Evolutionary conservation across 345 rosid genomes (phyloP), one percentile per base, ranked within the genome.

Genomic region (Dipteronia dyeriana): DNA sequence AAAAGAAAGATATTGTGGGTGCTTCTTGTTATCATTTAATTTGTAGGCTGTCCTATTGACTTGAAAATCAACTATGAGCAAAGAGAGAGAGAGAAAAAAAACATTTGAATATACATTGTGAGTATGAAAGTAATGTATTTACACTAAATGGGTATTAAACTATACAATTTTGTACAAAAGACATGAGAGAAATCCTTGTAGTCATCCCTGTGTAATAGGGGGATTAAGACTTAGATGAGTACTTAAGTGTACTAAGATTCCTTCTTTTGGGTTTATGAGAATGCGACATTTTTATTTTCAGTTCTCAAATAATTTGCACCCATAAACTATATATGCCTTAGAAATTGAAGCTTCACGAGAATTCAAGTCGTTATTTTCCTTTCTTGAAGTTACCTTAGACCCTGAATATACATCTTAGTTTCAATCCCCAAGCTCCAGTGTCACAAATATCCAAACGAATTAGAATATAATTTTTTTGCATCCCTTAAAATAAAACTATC

Each of bases 301-400:
- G 39, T 71, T 71, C 20, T 53, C 59, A 19, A 16, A 54, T 26
- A 53, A 43, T 53, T 29, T 29, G 47, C 45, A 19, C 29, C 9
- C 38, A 7, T 12, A 9, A 9, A 29, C 20, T 29, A 19, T 13
- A 9, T 29, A 17, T 4, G 64, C 54, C 63, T 54, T 71, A 29
- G 45, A 17, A 70, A 69, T 49, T 71, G 64, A 26, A 19, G 75
- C 75, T 53, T 3, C 17, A 20, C 16, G 63, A 70, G 61, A 29
- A 31, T 26, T 16, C 17, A 31, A 31, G 23, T 54, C 26, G 2
- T 65, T 29, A 7, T n/a, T 53, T 54, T 9, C 20, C 34, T 71
- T 29, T 71, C 45, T 20, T 61, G 22, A 3, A 61, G 29, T 73
- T 9, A 23, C 14, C 34, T 19, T 23, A 17, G 29, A 29, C 66